phyloP scores from a whole-genome alignment of 1,284 basidiomycete species.

The Puccinia horiana region DNA sequence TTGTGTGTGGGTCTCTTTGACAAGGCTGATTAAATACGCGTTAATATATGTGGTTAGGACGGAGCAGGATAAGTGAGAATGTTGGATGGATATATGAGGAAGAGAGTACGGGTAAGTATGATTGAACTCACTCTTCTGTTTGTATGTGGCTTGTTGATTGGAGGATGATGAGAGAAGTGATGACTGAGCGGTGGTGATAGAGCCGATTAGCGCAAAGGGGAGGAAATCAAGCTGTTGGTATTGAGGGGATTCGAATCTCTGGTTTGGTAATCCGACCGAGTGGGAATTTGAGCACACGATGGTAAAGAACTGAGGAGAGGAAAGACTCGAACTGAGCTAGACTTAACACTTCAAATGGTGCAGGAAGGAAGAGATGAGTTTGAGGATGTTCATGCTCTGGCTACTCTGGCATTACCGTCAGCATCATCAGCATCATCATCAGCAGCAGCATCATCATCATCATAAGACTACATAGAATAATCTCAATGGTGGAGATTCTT shows the following conservation, averaged over 20 bases:
- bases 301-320: not conserved
- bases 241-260: not conserved
- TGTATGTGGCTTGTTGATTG: not conserved
- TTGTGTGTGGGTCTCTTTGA: not conserved
- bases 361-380: not conserved
- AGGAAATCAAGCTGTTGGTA: not conserved
- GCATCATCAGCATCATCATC: not conserved
- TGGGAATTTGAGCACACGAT: not conserved
- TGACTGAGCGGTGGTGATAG: slow-evolving; percentile 9
- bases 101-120: not conserved
- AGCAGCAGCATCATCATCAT: not conserved
- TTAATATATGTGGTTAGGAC: slow-evolving; percentile 16
- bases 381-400: not conserved
- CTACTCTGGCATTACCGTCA: not conserved
- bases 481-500: not conserved
- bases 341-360: not conserved
- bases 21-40: not conserved
- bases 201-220: slow-evolving; percentile 15
- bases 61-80: not conserved
- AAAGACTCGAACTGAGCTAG: not conserved
- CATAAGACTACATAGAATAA: not conserved
- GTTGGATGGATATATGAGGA: not conserved
- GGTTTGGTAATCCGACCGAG: not conserved
- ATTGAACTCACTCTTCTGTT: slow-evolving; percentile 15
- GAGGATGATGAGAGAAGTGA: slow-evolving; percentile 16